Percentiles rank a stretch among this genome's conserved stretches.
phyloP scores from a whole-genome alignment of 768 basidiomycete genomes.

The Naganishia antarctica region DNA sequence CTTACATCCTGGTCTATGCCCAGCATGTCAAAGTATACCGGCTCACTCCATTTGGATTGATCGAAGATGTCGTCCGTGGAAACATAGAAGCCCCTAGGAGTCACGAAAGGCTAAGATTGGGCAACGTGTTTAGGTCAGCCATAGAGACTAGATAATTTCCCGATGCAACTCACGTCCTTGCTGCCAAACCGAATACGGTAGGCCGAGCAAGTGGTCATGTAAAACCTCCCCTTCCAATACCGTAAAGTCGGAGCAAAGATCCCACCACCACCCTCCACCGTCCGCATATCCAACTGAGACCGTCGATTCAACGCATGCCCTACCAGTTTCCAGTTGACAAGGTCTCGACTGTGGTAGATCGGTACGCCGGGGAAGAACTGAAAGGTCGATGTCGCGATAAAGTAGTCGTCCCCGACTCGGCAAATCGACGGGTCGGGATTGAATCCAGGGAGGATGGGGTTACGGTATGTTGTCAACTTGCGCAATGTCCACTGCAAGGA shows the following conservation, averaged over 20 bases:
- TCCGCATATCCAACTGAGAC: slow-evolving; percentile 30
- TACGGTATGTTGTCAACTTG: slow-evolving; percentile 20
- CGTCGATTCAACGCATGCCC: slow-evolving; percentile 28
- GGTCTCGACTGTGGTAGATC: slow-evolving; percentile 37
- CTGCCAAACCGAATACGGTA: slow-evolving; percentile 21
- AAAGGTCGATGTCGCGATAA: slow-evolving; percentile 38
- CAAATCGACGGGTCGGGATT: slow-evolving; percentile 42
- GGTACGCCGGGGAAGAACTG: slow-evolving; percentile 42
- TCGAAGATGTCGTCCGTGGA: slow-evolving; percentile 36
- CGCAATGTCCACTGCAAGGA: slow-evolving; percentile 11
- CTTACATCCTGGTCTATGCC: slow-evolving; percentile 38
- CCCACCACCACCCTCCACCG: slow-evolving; percentile 29
- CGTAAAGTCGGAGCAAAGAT: slow-evolving; percentile 37
- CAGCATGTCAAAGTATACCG: slow-evolving; percentile 32
- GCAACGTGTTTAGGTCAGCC: too few species aligned
- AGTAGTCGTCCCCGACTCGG: slow-evolving; percentile 33
- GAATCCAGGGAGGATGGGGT: slow-evolving; percentile 43
- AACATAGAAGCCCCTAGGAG: slow-evolving; percentile 33
- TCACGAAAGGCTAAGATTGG: slow-evolving; percentile 14
- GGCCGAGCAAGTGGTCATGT: slow-evolving; percentile 30
- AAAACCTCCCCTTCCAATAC: slow-evolving; percentile 33
- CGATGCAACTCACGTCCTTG: slow-evolving; percentile 17
- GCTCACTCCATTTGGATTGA: slow-evolving; percentile 34
- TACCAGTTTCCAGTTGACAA: slow-evolving; percentile 37
- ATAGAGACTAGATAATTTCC: background rate